Base-by-base conservation (phyloP, 169 alveolate genomes). In the Plasmodium inui region DNA sequence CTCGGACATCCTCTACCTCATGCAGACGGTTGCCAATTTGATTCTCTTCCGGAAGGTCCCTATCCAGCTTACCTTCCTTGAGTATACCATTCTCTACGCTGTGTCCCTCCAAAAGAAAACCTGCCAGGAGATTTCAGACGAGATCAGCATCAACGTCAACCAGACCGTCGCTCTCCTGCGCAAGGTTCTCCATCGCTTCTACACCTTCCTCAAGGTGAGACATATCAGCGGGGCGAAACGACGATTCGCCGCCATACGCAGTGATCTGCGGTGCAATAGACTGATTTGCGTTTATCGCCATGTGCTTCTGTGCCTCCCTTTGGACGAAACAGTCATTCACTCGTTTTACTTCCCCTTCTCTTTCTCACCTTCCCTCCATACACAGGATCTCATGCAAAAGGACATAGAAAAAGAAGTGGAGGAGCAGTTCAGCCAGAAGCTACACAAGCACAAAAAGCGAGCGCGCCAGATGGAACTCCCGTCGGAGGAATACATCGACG, bases 61-160 rank as follows among this genome's bases (percentile, higher is more conserved):
- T 14, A 91, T 91, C 3, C 85, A 91, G 17, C 30, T 91, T 9
- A 91, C 53, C 78, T 81, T 82, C 74, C 55, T 91, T 9, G 95
- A 91, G n/a, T 91, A 91, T 28, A 91, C 95, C 3, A 53, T 91
- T n/a, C 53, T 91, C 34, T 91, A 91, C 83, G 95, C 95, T 22
- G 92, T 91, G 30, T 70, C 95, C 41, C 74, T 91, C 41, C 95
- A 91, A 28, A 81, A 91, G 37, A 91, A 91, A 78, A 91, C 39
- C 12, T 46, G 71, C 26, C 26, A 81, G 19, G 92, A 91, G 28
- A 71, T 91, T 3, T 41, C 95, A 7, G 76, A 39, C 22, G 95
- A 91, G 55, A 82, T 91, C 0, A 72, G 76, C 39, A 71, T 91
- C 12, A 82, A 91, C 28, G 92, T 91, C 9, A 91, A 82, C 28